phyloP scores from a whole-genome alignment of 441 rosid species.

The Geranium incanum region DNA sequence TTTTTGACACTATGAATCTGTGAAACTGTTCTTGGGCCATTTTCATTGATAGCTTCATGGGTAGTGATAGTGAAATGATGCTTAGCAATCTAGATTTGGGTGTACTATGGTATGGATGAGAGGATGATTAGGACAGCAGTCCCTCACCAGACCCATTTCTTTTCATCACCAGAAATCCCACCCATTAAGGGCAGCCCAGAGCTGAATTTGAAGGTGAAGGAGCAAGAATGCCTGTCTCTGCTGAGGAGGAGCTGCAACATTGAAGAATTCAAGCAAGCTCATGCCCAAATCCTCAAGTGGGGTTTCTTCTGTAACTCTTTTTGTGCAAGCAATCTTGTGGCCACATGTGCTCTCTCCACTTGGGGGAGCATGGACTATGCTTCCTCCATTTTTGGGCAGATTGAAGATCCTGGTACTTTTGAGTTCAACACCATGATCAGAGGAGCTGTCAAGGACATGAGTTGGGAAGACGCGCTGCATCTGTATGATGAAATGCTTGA shows the following conservation, averaged over 20 bases:
- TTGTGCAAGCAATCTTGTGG: conserved; percentile 46
- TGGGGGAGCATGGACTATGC: conserved; percentile 72
- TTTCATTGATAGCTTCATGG: conserved; percentile 4
- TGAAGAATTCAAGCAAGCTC: conserved; percentile 54
- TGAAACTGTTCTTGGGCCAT: not conserved
- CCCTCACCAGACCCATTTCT: conserved; percentile 30
- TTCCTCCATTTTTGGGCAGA: conserved; percentile 41
- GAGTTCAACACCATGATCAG: conserved; percentile 54
- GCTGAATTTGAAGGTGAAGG: conserved; percentile 30
- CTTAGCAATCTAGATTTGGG: conserved; percentile 9
- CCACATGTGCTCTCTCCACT: conserved; percentile 48
- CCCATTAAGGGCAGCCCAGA: conserved; percentile 23
- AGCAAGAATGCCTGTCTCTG: conserved; percentile 48
- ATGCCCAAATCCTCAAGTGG: conserved; percentile 54
- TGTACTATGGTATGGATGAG: conserved; percentile 26
- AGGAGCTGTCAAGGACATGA: conserved; percentile 37
- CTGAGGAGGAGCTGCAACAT: conserved; percentile 52
- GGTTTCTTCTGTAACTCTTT: conserved; percentile 45
- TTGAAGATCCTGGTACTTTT: conserved; percentile 49
- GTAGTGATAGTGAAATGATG: not conserved
- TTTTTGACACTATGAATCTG: conserved; percentile 1
- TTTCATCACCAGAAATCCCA: conserved; percentile 22
- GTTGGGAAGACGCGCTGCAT: conserved; percentile 38
- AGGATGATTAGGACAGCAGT: conserved; percentile 38
- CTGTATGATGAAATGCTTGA: conserved; percentile 51